A percentile compares a stretch with the other conserved stretches of the same genome.
These are phyloP conservation scores for Salix suchowensis DNA, from an alignment of 345 rosid genomes.

Conservation along the genomic window DNA sequence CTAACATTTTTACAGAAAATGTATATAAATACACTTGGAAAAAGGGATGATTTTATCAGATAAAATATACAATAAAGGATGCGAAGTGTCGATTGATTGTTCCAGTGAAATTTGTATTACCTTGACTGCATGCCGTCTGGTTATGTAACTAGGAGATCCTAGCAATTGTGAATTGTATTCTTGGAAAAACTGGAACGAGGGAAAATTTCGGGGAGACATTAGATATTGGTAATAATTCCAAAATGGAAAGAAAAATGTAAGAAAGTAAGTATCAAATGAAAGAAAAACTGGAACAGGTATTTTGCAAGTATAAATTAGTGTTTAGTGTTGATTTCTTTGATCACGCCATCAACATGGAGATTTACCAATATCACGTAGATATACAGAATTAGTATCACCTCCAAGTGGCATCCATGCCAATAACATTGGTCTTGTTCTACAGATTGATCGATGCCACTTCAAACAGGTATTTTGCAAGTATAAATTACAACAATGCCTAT, in stretches of 20 bases:
- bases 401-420: background rate
- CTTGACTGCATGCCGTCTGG: conserved; percentile 48
- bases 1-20: background rate
- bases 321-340: background rate
- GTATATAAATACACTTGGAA: background rate
- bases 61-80: no score
- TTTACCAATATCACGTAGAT: background rate
- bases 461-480: background rate
- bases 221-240: background rate
- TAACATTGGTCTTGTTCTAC: background rate
- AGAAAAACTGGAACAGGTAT: no score
- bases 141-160: conserved; percentile 39
- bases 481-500: background rate
- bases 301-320: no score
- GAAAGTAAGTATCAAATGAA: background rate
- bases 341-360: background rate
- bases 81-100: background rate
- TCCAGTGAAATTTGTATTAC: conserved; percentile 11
- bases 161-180: conserved; percentile 40
- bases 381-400: background rate
- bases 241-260: background rate
- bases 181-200: conserved; percentile 36
- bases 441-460: background rate
- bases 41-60: background rate
- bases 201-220: background rate